Evolutionary conservation across 2,329 filamentous ascomycete genomes (phyloP), one percentile per base, ranked within the genome.

Genomic region (Rutstroemia sp.): DNA sequence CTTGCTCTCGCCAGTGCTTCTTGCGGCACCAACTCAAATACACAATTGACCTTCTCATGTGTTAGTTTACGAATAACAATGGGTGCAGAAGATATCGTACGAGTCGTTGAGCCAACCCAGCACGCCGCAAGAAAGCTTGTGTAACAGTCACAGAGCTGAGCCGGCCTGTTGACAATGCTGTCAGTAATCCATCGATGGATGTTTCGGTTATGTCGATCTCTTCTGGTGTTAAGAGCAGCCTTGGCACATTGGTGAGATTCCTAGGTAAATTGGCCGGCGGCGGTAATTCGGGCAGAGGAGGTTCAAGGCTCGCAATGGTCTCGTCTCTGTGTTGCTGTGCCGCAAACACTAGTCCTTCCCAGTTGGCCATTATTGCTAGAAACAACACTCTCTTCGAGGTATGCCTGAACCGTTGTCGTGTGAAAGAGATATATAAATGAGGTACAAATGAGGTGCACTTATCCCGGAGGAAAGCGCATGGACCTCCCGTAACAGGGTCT

Each of bases 51-150:
- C 21, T 23, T 23, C 21, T 23, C 21, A 23, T 23, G 21, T 2
- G 21, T 23, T 23, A 23, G 21, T 23, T 23, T 23, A 23, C 21
- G 21, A 23, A 23, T 23, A 23, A 23, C 21, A 23, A 23, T 23
- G 21, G 21, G 21, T 23, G 21, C 21, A 23, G 21, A 23, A 23
- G 21, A 23, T 23, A 23, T 23, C 21, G 21, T 23, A 78, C 71
- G 54, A 75, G 66, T 58, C 78, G 75, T 37, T 77, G 75, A 1
- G 74, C 74, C 39, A 78, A 71, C 1, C 74, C 72, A 1, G 75
- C 75, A 18, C 75, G 69, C 59, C 77, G 77, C 56, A 74, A 75
- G 61, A 78, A 77, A 5, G 74, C 75, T 3, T 68, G 66, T 0
- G 72, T 69, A 0, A 77, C 71, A 14, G 73, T 70, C 21, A 66